Conservation (phyloP, 768 basidiomycete species). For the Russula dissimulans region DNA sequence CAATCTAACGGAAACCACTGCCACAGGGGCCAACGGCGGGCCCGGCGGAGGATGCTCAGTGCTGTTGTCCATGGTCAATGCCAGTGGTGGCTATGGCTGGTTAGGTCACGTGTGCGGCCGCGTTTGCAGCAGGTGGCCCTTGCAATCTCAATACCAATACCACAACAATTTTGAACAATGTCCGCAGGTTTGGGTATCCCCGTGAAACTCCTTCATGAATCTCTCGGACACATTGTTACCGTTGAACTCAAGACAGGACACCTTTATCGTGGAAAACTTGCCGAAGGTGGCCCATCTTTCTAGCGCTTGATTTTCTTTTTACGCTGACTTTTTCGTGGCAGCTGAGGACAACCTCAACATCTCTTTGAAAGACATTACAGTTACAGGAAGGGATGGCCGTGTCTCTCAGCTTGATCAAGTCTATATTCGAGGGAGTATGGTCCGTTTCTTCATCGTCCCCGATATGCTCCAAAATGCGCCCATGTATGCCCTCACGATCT, state of each 20-base stretch:
- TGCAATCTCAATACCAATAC: no score
- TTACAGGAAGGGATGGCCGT: constrained; percentile 95
- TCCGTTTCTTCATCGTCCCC: constrained; percentile 97
- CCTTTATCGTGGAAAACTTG: constrained; percentile 92
- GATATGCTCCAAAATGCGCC: constrained; percentile 99
- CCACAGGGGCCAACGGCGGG: neutral
- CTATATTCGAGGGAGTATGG: constrained; percentile 97
- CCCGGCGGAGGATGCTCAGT: no score
- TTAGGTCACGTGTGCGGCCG: no score
- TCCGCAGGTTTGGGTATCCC: constrained; percentile 78
- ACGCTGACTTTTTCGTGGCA: constrained; percentile 29
- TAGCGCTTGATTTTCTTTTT: constrained; percentile 2
- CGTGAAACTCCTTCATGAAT: constrained; percentile 94
- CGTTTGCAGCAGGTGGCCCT: no score
- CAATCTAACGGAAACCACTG: neutral
- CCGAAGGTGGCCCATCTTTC: constrained; percentile 62
- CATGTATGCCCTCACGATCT: constrained; percentile 53
- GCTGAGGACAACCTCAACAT: constrained; percentile 99
- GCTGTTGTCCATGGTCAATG: no score
- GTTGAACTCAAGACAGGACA: constrained; percentile 99
- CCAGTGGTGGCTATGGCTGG: no score
- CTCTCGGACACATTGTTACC: constrained; percentile 90
- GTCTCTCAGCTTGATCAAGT: constrained; percentile 98
- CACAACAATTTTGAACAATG: constrained; percentile 27
- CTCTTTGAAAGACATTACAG: constrained; percentile 91